These are phyloP conservation scores for Kandelia obovata DNA, from an alignment of 345 rosid species.

Conservation along the genomic window DNA sequence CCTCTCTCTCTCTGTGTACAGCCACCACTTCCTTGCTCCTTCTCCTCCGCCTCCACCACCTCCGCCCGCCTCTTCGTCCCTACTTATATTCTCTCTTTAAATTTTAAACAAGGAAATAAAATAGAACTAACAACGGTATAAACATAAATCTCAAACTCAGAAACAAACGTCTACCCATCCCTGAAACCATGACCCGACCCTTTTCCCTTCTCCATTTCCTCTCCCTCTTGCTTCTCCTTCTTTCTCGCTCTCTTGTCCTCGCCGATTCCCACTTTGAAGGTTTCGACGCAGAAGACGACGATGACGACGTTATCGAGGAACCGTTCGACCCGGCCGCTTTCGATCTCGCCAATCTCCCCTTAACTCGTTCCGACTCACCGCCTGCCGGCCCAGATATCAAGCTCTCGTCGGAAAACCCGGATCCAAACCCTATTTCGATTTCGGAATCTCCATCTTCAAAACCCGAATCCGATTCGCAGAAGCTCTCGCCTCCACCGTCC, in stretches of 20 bases:
- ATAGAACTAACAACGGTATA: too few relatives aligned
- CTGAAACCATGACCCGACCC: constrained; percentile 18
- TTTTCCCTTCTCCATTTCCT: constrained; percentile 18
- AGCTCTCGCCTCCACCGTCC: constrained; percentile 31
- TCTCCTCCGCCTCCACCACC: too few relatives aligned
- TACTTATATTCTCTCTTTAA: too few relatives aligned
- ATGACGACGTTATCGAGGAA: constrained; percentile 40
- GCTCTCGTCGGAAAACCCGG: constrained; percentile 14
- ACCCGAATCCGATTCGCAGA: constrained; percentile 5
- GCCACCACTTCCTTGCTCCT: too few relatives aligned
- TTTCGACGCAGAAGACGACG: constrained; percentile 80
- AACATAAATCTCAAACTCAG: too few relatives aligned
- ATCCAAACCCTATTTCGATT: background rate
- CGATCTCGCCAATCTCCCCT: constrained; percentile 38
- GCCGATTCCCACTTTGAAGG: constrained; percentile 91
- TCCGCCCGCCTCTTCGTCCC: too few relatives aligned
- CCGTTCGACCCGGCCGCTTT: constrained; percentile 40
- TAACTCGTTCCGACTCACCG: constrained; percentile 54
- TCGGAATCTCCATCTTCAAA: background rate
- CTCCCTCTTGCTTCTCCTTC: constrained; percentile 31
- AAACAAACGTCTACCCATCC: too few relatives aligned
- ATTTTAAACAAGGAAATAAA: too few relatives aligned
- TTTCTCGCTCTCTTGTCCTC: constrained; percentile 16
- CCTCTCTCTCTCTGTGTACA: too few relatives aligned
- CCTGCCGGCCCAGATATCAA: constrained; percentile 25